Base-by-base conservation (phyloP, 2,329 filamentous ascomycete species). In the Trichoderma sp. region DNA sequence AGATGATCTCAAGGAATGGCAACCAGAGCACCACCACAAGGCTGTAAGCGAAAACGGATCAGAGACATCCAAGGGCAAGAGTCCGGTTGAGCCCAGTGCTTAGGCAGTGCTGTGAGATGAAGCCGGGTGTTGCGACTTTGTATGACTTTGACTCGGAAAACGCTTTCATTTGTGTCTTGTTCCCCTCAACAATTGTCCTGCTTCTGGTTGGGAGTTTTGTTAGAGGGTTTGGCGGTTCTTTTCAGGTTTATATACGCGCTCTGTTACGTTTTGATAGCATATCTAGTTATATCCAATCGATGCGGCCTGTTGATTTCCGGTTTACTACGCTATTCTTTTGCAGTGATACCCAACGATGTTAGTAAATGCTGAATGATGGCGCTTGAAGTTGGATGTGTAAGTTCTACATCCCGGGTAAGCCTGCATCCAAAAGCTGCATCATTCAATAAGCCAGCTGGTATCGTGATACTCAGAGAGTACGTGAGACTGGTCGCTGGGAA, bases 1-100 rank as follows among this genome's bases (percentile, higher is more conserved):
- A 81, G 91, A 93, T 68, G 93, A 97, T 76, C 88, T 99, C 73
- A 89, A 91, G 69, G 87, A 89, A 53, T 98, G 95, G 93, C 84
- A 84, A 70, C 84, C 84, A 4, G 84, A 85, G n/a, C 79, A 77
- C 17, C 39, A 43, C 17, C 39, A 43, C 70, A 72, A 71, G 26
- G 77, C 76, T 1, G 74, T 75, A 23, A 61, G 71, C 7, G 75
- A 77, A 39, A 75, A 73, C 17, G 76, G 73, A 26, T 74, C 74
- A 9, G 74, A 77, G 23, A 76, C 75, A 34, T 62, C 75, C 11
- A 75, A 75, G 72, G 79, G 74, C 20, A 63, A 80, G 80, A 32
- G 34, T n/a, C 62, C 61, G 50, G 73, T 74, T 7, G 73, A 55
- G 6, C 36, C 72, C 30, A 72, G 65, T 1, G 68, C 57, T 23